Base-by-base conservation (phyloP, 768 basidiomycete genomes). In the Austroboletus festivus region DNA sequence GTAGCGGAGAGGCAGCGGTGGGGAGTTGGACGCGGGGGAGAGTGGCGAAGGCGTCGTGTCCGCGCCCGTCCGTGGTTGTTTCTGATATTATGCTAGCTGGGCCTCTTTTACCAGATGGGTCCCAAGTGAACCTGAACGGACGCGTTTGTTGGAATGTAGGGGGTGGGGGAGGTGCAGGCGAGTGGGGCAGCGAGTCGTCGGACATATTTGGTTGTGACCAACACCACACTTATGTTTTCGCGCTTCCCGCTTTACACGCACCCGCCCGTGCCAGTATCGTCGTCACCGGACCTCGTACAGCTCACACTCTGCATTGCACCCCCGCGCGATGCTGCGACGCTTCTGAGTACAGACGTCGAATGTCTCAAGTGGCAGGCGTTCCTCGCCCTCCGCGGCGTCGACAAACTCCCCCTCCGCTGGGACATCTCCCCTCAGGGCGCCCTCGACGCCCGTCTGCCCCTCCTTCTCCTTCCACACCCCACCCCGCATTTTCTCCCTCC, bases 301-400 rank as follows among this genome's bases (percentile, higher is more conserved):
- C 58, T 86, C 20, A 71, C 83, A 0, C 75, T 92, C 38, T 89
- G 87, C 85, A 79, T 90, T 20, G 72, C 72, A 15, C 77, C 80
- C 19, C 83, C 82, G 2, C 56, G 62, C 44, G 51, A 42, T 41
- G 15, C 51, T 53, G 24, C 58, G 24, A 55, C 58, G 42, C 57
- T 70, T 3, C 77, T 92, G 52, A 89, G 86, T 67, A 65, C 74
- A 45, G 89, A 92, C 68, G 83, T 91, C 56, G 88, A 91, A 57
- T 92, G 89, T 63, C 78, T 93, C 61, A 91, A 89, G 68, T 92
- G 89, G 89, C 90, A 93, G 65, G 87, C 90, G 0, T 90, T 86
- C 57, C 21, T 79, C 85, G 41, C 82, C 6, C 69, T 80, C 8
- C 71, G 86, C 48, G 81, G 80, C 8, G 60, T 86, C 50, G 61